These are phyloP conservation scores for Clathrospora elynae DNA, from an alignment of 2,329 filamentous ascomycete genomes.

Conservation along the genomic window DNA sequence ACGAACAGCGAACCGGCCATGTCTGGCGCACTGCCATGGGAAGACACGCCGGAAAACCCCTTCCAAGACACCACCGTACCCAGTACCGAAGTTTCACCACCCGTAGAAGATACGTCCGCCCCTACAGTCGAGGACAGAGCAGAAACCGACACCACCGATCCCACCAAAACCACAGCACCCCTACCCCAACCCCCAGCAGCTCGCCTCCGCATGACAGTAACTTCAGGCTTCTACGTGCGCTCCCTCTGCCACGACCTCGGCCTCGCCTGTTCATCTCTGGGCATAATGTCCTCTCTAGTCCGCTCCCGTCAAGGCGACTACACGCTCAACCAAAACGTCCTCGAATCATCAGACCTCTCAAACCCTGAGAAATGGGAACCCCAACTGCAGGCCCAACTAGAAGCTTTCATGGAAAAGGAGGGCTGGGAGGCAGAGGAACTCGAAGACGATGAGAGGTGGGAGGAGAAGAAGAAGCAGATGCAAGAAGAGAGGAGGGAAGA, in stretches of 20 bases:
- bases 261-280: conserved; percentile 77
- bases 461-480: conserved; percentile 52
- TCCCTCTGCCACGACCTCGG: conserved; percentile 93
- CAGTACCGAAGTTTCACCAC: background rate
- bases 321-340: conserved; percentile 69
- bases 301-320: conserved; percentile 84
- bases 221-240: conserved; percentile 95
- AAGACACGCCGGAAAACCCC: conserved; percentile 8
- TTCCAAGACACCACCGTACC: background rate
- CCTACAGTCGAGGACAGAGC: conserved; percentile 1
- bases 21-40: conserved; percentile 39
- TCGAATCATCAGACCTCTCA: conserved; percentile 77
- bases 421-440: conserved; percentile 39
- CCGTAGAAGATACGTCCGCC: conserved; percentile 4
- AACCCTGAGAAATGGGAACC: conserved; percentile 83
- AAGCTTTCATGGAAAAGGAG: conserved; percentile 56
- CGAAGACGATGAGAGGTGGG: conserved; percentile 36
- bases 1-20: conserved; percentile 40
- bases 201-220: conserved; percentile 86
- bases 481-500: conserved; percentile 28
- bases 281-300: conserved; percentile 82
- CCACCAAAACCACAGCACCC: conserved; percentile 1
- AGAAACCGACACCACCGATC: background rate
- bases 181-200: conserved; percentile 65
- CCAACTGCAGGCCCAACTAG: conserved; percentile 66